Evolutionary conservation across 805 yeast genomes (phyloP).

Genomic region (Debaryomyces castellii): DNA sequence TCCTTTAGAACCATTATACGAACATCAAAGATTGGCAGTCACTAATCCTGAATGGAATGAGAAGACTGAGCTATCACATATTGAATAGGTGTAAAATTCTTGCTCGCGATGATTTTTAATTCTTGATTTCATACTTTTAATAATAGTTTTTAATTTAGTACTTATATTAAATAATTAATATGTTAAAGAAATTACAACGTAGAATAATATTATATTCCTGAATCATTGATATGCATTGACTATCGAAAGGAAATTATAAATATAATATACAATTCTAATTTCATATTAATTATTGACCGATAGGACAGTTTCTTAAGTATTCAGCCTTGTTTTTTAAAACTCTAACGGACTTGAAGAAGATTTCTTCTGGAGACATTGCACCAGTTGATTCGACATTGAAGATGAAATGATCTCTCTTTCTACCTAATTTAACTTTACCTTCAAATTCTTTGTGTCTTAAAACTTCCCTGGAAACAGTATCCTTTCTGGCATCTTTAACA

Average conservation of each 20-base stretch:
- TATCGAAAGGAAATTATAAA: neutral
- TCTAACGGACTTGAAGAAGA: conserved; percentile 86
- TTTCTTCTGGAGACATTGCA: conserved; percentile 96
- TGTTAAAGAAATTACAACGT: too few relatives aligned
- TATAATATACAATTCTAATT: neutral
- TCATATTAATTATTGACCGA: conserved; percentile 44
- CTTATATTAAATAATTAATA: too few relatives aligned
- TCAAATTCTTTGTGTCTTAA: conserved; percentile 89
- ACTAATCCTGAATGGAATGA: conserved; percentile 64
- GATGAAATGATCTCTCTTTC: conserved; percentile 89
- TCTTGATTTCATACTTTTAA: neutral
- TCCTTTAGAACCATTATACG: conserved; percentile 56
- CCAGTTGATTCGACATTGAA: conserved; percentile 95
- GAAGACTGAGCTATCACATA: conserved; percentile 51
- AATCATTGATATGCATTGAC: neutral
- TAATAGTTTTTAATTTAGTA: too few relatives aligned
- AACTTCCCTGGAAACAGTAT: conserved; percentile 96
- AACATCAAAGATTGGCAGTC: conserved; percentile 58
- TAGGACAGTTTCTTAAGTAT: conserved; percentile 75
- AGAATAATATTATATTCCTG: neutral
- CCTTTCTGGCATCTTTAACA: conserved; percentile 88
- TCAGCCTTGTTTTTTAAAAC: conserved; percentile 83
- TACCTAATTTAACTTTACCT: conserved; percentile 86
- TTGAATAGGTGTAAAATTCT: conserved; percentile 41
- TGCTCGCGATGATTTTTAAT: neutral